Evolutionary conservation across 2,329 filamentous ascomycete genomes (phyloP), one percentile per base, ranked within the genome.

Genomic region (Colletotrichum sp.): DNA sequence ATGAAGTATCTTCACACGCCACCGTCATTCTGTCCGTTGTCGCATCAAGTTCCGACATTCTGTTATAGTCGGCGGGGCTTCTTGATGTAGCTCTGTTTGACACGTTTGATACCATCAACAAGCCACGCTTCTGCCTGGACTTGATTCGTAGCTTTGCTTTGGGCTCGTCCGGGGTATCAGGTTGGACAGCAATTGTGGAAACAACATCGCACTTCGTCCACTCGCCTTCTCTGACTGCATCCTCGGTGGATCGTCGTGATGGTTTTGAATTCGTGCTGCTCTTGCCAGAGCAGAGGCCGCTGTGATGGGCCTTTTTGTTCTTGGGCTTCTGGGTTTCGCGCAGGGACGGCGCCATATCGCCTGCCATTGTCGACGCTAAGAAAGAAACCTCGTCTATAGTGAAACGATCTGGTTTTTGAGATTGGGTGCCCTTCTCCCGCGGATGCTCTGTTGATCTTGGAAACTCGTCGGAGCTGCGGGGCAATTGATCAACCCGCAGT

Each of bases 121-220:
- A 79, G 3, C 89, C 89, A 68, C 88, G 85, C 74, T 86, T 88
- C 74, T 86, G 86, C 72, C 86, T 84, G 21, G 87, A 82, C 75
- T 84, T 87, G 68, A 90, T 88, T 9, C 86, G 85, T 43, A 90
- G 81, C 76, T 88, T 86, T 21, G 87, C 87, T 64, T 85, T 86
- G 10, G 82, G 84, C 57, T 70, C 74, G 24, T 76, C 65, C n/a
- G 39, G 13, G 10, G 14, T 5, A 57, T 14, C 16, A 26, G 28
- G 21, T 32, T 14, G 39, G 16, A 7, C n/a, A 9, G 24, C 14
- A 32, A 14, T 18, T 32, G 30, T 21, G 18, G 39, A 32, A 24
- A 43, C 24, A 32, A 9, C 24, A 13, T 61, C 30, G 52, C 26
- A n/a, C 39, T n/a, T 48, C 39, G 18, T 21, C 39, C 39, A 12